Evolutionary conservation across 768 basidiomycete species (phyloP), one percentile per base, ranked within the genome.

Genomic region (Suillus brevipes): DNA sequence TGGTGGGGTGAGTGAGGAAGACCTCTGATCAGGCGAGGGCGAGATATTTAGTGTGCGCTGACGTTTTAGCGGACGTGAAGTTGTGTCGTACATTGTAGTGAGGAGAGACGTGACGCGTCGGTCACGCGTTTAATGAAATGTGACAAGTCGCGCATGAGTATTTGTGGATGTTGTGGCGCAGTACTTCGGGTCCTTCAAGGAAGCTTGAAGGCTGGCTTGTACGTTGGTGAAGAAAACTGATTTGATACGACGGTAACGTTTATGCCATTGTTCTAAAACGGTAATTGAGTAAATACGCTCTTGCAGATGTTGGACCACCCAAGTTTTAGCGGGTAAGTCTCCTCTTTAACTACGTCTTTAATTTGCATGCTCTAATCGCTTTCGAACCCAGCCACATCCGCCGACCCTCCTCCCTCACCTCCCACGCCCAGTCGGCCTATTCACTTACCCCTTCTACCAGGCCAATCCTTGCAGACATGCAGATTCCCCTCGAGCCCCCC

Each of bases 401-500:
- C 25, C 64, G 49, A 42, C 64, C 73, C 3, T 71, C 78, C 43
- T 85, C 84, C 3, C 65, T 83, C 64, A 67, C 68, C 66, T 75
- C 76, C 28, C 66, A 75, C 71, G 72, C 79, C 16, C 77, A 77
- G 65, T 84, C 83, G 20, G 73, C 80, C 10, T 77, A 82, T 72
- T 85, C 85, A 12, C 73, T 77, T 20, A 75, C 84, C 25, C 78
- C 78, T 59, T 83, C 84, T 40, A 83, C 84, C 49, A 79, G 81
- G 56, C 82, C 82, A 70, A 83, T 84, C 68, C 81, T 80, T 68
- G 64, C 80, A 71, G 71, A 73, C 66, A 73, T 76, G 77, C 65
- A 70, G 45, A 6, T 42, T 59, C 68, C 76, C 63, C 78, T 83
- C 67, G 78, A 80, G 50, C 80, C 81, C 38, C 81, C 82, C 59